phyloP scores from a whole-genome alignment of 2,329 filamentous ascomycete species.

The Nothopassalora personata region DNA sequence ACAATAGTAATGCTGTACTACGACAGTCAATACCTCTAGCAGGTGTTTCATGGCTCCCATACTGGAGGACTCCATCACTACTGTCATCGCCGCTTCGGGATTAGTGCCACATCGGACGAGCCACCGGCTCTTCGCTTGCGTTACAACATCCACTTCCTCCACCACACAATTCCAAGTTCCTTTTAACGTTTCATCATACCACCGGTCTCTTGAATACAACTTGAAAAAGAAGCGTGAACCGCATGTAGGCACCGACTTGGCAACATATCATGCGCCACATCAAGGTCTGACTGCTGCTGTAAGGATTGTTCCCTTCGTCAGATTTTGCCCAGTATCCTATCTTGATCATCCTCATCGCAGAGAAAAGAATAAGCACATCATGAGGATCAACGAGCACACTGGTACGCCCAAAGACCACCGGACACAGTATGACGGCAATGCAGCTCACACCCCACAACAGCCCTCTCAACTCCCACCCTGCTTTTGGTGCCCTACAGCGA shows the following conservation, averaged over 20 bases:
- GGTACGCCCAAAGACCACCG: conserved; percentile 24
- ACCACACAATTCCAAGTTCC: not conserved
- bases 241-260: not conserved
- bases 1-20: conserved; percentile 1
- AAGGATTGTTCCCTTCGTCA: not conserved
- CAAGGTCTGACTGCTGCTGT: not conserved
- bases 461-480: conserved; percentile 51
- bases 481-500: conserved; percentile 79
- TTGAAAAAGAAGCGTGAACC: not conserved
- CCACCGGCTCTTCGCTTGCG: not conserved
- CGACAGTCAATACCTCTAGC: not conserved
- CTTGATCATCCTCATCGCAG: not conserved
- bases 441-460: conserved; percentile 3
- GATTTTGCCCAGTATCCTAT: not conserved
- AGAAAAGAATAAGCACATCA: conserved; percentile 12
- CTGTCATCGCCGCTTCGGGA: not conserved
- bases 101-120: not conserved
- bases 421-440: not conserved
- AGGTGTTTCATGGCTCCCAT: not conserved
- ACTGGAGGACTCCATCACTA: not conserved
- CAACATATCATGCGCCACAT: not conserved
- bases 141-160: not conserved
- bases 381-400: conserved; percentile 41
- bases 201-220: not conserved
- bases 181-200: not conserved